Percentiles rank a stretch among this genome's conserved stretches.
phyloP scores from a whole-genome alignment of 2,329 filamentous ascomycete species.

The Ascochyta pisi region DNA sequence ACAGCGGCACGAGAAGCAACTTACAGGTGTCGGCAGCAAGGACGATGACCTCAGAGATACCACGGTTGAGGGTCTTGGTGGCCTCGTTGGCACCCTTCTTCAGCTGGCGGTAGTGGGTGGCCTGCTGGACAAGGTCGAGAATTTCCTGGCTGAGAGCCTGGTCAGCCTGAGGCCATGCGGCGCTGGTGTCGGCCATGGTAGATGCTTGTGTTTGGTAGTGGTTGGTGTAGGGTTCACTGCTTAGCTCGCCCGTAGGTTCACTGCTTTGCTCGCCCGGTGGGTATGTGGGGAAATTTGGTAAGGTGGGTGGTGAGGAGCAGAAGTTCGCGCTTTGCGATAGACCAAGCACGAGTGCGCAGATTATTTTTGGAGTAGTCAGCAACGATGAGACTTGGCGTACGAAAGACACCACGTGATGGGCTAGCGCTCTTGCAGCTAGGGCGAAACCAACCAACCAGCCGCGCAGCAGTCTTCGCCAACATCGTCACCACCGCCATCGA shows the following conservation, averaged over 20 bases:
- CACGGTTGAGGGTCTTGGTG: slow-evolving; percentile 90
- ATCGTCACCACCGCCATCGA: slow-evolving; percentile 45
- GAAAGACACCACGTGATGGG: slow-evolving; percentile 25
- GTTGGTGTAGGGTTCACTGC: slow-evolving; percentile 40
- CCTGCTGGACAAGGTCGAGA: slow-evolving; percentile 49
- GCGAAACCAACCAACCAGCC: slow-evolving; percentile 7
- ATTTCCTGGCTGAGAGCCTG: slow-evolving; percentile 58
- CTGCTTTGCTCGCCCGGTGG: slow-evolving; percentile 44
- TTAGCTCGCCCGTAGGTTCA: slow-evolving; percentile 45
- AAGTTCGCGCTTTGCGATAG: slow-evolving; percentile 5
- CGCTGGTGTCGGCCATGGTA: slow-evolving; percentile 40
- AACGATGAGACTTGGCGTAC: slow-evolving; percentile 17
- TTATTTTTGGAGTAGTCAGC: slow-evolving; percentile 9
- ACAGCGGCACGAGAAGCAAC: background rate
- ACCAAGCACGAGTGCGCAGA: background rate
- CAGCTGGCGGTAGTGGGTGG: slow-evolving; percentile 41
- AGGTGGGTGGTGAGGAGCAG: slow-evolving; percentile 15
- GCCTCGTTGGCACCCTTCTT: slow-evolving; percentile 62
- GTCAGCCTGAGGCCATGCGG: slow-evolving; percentile 52
- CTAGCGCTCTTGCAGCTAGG: slow-evolving; percentile 27
- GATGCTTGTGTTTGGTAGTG: slow-evolving; percentile 1
- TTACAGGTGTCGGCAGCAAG: slow-evolving; percentile 77
- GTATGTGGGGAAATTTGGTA: slow-evolving; percentile 15
- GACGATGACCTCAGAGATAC: slow-evolving; percentile 87
- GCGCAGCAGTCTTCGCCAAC: slow-evolving; percentile 35